Evolutionary conservation across 345 rosid species (phyloP).

Genomic region (Ailanthus altissimus): DNA sequence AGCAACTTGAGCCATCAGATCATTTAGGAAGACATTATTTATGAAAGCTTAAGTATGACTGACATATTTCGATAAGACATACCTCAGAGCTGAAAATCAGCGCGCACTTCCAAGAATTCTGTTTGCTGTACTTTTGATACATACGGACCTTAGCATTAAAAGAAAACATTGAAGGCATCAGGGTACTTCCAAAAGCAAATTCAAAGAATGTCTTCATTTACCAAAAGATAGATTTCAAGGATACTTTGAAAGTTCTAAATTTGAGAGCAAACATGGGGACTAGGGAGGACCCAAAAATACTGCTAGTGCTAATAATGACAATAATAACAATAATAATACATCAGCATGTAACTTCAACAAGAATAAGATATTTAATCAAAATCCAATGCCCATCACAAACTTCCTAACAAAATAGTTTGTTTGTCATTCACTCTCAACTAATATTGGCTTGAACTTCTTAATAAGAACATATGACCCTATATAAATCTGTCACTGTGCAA

Average conservation of each 20-base stretch:
- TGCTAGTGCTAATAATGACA: too few relatives aligned
- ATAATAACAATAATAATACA: neutral
- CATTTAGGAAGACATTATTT: neutral
- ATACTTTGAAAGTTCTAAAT: neutral
- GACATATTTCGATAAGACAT: slow-evolving; percentile 13
- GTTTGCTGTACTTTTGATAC: slow-evolving; percentile 89
- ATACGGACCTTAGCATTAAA: slow-evolving; percentile 58
- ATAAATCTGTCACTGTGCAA: neutral
- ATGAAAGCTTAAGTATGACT: neutral
- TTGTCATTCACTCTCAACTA: neutral
- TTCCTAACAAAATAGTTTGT: neutral
- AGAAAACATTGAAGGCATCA: slow-evolving; percentile 26
- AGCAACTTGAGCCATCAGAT: neutral
- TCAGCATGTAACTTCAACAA: neutral
- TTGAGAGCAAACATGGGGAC: too few relatives aligned
- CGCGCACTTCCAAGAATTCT: slow-evolving; percentile 71
- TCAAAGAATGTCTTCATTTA: neutral
- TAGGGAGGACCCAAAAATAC: too few relatives aligned
- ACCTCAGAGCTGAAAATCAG: slow-evolving; percentile 84
- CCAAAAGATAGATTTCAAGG: neutral
- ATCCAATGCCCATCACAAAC: neutral
- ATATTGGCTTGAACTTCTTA: neutral
- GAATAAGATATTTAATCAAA: neutral
- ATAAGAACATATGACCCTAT: neutral
- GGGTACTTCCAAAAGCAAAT: slow-evolving; percentile 12